Evolutionary conservation across 148 eudicot genomes (phyloP).

Genomic region (Dysphania ambrosioides): DNA sequence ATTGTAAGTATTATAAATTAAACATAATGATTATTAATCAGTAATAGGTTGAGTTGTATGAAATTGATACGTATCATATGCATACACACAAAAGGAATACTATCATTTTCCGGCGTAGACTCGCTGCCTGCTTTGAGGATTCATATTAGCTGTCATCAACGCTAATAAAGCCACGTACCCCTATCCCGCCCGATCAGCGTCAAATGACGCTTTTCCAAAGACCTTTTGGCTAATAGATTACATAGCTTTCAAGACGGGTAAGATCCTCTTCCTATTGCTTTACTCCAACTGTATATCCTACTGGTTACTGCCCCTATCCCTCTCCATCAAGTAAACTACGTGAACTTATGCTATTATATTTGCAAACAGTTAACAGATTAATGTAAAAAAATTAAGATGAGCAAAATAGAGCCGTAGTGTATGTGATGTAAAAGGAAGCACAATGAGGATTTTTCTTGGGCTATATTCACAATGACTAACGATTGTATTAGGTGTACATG

Average conservation of each 20-base stretch:
- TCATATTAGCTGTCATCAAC: constrained; percentile 46
- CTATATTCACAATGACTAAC: too few relatives aligned
- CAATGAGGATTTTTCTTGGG: too few relatives aligned
- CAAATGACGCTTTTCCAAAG: constrained; percentile 27
- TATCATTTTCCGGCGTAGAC: constrained; percentile 46
- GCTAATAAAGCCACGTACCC: constrained; percentile 33
- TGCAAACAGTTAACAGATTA: too few relatives aligned
- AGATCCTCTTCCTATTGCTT: constrained; percentile 26
- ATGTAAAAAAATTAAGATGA: too few relatives aligned
- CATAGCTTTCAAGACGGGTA: constrained; percentile 20
- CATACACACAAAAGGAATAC: neutral
- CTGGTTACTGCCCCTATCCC: too few relatives aligned
- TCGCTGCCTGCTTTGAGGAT: constrained; percentile 32
- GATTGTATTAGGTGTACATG: too few relatives aligned
- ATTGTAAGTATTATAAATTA: too few relatives aligned
- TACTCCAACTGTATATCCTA: constrained; percentile 20
- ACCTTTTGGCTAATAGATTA: constrained; percentile 10
- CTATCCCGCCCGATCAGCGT: constrained; percentile 18
- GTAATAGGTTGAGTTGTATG: neutral
- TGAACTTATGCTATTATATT: neutral
- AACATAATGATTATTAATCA: too few relatives aligned
- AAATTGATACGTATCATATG: too few relatives aligned
- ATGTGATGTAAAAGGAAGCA: too few relatives aligned
- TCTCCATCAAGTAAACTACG: neutral
- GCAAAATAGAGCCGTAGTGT: too few relatives aligned